These are phyloP conservation scores for Lipomyces oligophaga DNA, from an alignment of 805 yeast genomes.

Conservation along the genomic window DNA sequence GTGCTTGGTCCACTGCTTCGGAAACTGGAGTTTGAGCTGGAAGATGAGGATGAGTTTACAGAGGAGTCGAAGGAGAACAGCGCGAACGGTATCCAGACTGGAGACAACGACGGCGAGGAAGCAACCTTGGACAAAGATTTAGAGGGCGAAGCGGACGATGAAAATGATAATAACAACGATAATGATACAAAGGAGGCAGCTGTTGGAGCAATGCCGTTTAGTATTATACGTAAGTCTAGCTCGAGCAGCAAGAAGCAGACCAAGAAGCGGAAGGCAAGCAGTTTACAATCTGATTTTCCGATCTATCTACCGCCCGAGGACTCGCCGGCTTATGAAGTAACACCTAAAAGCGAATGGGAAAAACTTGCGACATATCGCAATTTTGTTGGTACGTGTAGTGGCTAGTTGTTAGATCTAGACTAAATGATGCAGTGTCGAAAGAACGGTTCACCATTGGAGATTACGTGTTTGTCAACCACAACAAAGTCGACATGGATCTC, in stretches of 20 bases:
- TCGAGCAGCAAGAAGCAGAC: too few relatives aligned
- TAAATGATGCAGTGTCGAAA: constrained; percentile 11
- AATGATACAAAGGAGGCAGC: constrained; percentile 6
- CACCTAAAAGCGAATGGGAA: constrained; percentile 17
- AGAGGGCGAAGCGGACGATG: constrained; percentile 1
- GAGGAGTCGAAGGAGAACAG: constrained; percentile 8
- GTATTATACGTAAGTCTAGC: too few relatives aligned
- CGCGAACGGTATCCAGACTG: background rate
- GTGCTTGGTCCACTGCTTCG: too few relatives aligned
- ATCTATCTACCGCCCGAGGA: constrained; percentile 7
- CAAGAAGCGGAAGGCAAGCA: background rate
- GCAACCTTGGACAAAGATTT: constrained; percentile 1
- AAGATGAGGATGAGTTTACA: constrained; percentile 5
- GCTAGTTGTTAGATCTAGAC: background rate
- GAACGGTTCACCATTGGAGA: constrained; percentile 20
- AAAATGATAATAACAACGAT: background rate
- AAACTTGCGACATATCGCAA: constrained; percentile 7
- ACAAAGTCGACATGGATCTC: background rate
- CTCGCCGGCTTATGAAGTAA: constrained; percentile 11
- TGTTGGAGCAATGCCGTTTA: too few relatives aligned
- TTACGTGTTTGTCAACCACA: constrained; percentile 22
- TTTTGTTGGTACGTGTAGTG: constrained; percentile 13
- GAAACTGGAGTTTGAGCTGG: too few relatives aligned
- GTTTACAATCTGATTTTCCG: background rate
- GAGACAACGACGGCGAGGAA: background rate